Evolutionary conservation across 305 asterid species (phyloP).

Genomic region (Rubia balearica): DNA sequence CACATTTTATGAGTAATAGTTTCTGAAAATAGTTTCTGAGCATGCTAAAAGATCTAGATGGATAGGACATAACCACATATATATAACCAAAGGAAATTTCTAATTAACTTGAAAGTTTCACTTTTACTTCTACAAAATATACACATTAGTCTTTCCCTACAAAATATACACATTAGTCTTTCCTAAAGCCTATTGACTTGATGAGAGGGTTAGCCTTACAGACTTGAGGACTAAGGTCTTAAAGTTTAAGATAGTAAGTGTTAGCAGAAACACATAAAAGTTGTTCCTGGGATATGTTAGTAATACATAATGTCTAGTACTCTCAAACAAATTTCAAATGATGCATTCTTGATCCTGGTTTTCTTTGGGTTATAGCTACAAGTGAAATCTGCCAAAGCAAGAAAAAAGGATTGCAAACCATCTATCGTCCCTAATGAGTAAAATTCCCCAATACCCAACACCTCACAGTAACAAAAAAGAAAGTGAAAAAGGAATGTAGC

Average conservation of each 20-base stretch:
- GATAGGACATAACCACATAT: background rate
- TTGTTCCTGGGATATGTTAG: background rate
- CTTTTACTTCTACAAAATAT: background rate
- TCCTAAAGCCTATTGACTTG: background rate
- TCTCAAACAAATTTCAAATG: background rate
- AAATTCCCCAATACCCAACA: background rate
- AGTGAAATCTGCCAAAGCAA: background rate
- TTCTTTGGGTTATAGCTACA: background rate
- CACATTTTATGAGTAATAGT: background rate
- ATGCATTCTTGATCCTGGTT: background rate
- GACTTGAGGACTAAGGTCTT: background rate
- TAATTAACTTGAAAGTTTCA: background rate
- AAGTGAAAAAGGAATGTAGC: background rate
- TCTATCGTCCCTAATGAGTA: background rate
- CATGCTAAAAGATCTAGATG: background rate
- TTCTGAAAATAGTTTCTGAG: background rate
- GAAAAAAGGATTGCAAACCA: background rate
- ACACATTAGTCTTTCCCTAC: background rate
- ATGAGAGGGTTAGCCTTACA: background rate
- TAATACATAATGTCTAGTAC: background rate
- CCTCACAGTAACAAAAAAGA: background rate
- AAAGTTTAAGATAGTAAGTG: background rate
- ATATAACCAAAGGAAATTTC: background rate
- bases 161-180: no score
- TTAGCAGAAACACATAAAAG: background rate